Evolutionary conservation across 805 yeast genomes (phyloP), one percentile per base, ranked within the genome.

Genomic region (Clavispora asparagi): DNA sequence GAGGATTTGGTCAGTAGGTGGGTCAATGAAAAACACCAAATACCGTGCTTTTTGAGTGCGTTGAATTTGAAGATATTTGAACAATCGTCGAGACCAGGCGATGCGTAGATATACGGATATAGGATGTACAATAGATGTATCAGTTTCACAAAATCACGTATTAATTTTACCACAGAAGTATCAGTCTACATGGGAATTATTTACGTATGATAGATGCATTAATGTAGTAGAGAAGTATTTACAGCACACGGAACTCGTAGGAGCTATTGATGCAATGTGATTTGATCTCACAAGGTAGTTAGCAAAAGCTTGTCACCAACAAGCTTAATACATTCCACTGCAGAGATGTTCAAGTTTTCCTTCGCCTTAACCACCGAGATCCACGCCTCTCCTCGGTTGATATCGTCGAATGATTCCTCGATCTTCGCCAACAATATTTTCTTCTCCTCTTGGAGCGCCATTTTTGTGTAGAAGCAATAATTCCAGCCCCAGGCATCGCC

Each of bases 401-500:
- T 87, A 37, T 44, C 44, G 14, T 53, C 57, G 23, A 45, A 48
- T 11, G 27, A 7, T 7, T 35, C 31, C 10, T 25, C 38, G 23
- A 36, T 30, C 10, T 36, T 31, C 7, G 33, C 23, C 7, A 48
- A 11, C 42, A 50, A 40, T 8, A 16, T 23, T 4, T 35, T 13
- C 14, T 30, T 17, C 13, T 50, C 56, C 6, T 36, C 40, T 4
- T 36, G 32, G 13, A 11, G 37, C 7, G 56, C 57, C 31, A 49
- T 48, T 25, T 41, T 45, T 16, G 41, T 16, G 9, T 41, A 41
- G 36, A 48, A 54, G 25, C 51, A 49, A 54, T 77, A 79, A 41
- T 72, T 57, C 84, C 89, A 83, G 0, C 81, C 77, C 85, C 95
- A 89, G 3, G 75, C 64, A 63, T 91, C 97, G 4, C 96, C 97